Base-by-base conservation (phyloP, 257 asterid species). In the Plantago ovata region DNA sequence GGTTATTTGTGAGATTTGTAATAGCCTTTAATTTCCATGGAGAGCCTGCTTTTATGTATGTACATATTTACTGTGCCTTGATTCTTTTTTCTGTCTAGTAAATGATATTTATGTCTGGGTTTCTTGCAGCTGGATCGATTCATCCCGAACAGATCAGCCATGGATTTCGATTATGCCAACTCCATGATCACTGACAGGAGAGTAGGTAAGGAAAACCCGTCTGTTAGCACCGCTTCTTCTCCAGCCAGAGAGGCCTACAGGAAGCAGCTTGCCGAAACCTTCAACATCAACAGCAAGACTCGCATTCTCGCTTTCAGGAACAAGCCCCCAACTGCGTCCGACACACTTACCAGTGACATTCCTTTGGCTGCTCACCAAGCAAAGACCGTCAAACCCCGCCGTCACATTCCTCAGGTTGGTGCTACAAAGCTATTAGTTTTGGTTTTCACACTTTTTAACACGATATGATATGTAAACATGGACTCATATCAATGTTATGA, bases 141-240 rank as follows among this genome's bases (percentile, higher is more conserved):
- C 81, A 92, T 92, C 42, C 98, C 98, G 10, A 93, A 93, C 60
- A 81, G 97, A 67, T 93, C 97, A 1, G 98, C 97, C 0, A 93
- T 93, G 84, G 96, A 92, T 64, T 78, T 87, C 6, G 95, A 85
- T 57, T 92, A 75, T 38, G 98, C 95, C 0, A 95, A 80, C 69
- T 81, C 72, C 82, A 92, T 92, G 96, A 82, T 92, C 12, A 87
- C 96, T 3, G 94, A 77, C 72, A 81, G 83, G 56, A 74, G 71
- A 72, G 87, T 83, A 79, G 96, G 87, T 78, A 91, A 91, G 95
- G 93, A 85, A 74, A 88, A 83, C 45, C 94, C 98, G 14, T 69
- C 84, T 19, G 64, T 45, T 10, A 64, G 36, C 51, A 10, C 7
- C 61, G n/a, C n/a, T n/a, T 74, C 89, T 63, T 79, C 98, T 56